These are phyloP conservation scores for Cardiospermum halicacabum DNA, from an alignment of 345 rosid genomes.

Conservation along the genomic window DNA sequence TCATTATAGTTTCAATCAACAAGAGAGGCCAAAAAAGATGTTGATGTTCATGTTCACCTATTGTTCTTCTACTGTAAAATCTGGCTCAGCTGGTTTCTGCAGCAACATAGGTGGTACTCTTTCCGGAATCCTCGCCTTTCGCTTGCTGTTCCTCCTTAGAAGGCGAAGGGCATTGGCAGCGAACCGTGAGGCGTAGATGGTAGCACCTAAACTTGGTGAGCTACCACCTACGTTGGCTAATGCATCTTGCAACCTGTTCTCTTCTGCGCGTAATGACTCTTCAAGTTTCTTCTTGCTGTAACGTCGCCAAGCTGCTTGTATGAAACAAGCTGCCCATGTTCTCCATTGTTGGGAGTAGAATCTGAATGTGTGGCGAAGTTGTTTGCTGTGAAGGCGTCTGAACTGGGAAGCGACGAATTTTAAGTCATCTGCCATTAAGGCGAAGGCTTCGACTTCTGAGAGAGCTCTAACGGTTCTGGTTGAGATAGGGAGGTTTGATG, in stretches of 20 bases:
- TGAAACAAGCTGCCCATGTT: slow-evolving; percentile 90
- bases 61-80: slow-evolving; percentile 59
- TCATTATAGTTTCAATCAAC: neutral
- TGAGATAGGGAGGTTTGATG: slow-evolving; percentile 78
- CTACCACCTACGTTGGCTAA: slow-evolving; percentile 57
- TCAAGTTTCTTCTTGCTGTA: slow-evolving; percentile 63
- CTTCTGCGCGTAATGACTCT: slow-evolving; percentile 61
- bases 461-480: slow-evolving; percentile 73
- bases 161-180: slow-evolving; percentile 76
- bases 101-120: slow-evolving; percentile 66
- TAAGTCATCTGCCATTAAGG: slow-evolving; percentile 74
- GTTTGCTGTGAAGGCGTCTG: slow-evolving; percentile 85
- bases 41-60: no score
- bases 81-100: slow-evolving; percentile 92
- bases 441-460: slow-evolving; percentile 88
- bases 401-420: slow-evolving; percentile 81
- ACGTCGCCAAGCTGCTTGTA: slow-evolving; percentile 92
- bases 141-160: slow-evolving; percentile 42
- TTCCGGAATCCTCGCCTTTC: slow-evolving; percentile 54
- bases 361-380: slow-evolving; percentile 77
- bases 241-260: slow-evolving; percentile 72
- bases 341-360: slow-evolving; percentile 89
- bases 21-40: no score
- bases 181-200: slow-evolving; percentile 77
- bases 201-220: slow-evolving; percentile 85